A percentile compares a stretch with the other conserved stretches of the same genome.
Evolutionary conservation across 768 basidiomycete species (phyloP).

Genomic region (Suillus variegatus): DNA sequence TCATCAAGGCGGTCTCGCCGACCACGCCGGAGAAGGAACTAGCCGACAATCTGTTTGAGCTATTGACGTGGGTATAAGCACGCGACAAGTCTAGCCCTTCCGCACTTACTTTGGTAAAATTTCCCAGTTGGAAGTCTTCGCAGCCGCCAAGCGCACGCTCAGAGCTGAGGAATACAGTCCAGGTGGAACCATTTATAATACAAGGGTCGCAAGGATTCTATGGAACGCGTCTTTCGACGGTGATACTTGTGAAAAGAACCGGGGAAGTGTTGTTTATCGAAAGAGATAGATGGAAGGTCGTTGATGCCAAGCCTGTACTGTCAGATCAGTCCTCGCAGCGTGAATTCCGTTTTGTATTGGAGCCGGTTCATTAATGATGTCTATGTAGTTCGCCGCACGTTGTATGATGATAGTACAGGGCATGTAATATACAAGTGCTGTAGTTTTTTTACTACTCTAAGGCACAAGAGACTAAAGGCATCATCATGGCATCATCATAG

Average conservation of each 20-base stretch:
- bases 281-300: conserved; percentile 63
- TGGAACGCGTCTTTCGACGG: conserved; percentile 74
- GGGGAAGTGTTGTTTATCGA: conserved; percentile 70
- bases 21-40: conserved; percentile 51
- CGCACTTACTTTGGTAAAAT: conserved; percentile 14
- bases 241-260: conserved; percentile 61
- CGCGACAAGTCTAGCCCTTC: conserved; percentile 4
- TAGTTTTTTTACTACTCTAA: conserved; percentile 29
- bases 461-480: conserved; percentile 22
- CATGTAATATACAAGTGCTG: conserved; percentile 33
- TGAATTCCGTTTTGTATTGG: conserved; percentile 49
- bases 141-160: conserved; percentile 48
- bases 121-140: conserved; percentile 47
- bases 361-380: conserved; percentile 19
- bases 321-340: conserved; percentile 48
- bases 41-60: conserved; percentile 57
- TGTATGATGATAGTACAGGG: conserved; percentile 31
- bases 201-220: conserved; percentile 36
- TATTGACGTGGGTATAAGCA: conserved; percentile 62
- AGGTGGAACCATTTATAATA: conserved; percentile 54
- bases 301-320: conserved; percentile 39
- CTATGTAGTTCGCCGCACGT: conserved; percentile 19
- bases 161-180: conserved; percentile 63
- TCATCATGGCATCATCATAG: conserved; percentile 16
- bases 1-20: conserved; percentile 41